Evolutionary conservation across 2,329 filamentous ascomycete genomes (phyloP), one percentile per base, ranked within the genome.

Genomic region (Paraphaeosphaeria minitans): DNA sequence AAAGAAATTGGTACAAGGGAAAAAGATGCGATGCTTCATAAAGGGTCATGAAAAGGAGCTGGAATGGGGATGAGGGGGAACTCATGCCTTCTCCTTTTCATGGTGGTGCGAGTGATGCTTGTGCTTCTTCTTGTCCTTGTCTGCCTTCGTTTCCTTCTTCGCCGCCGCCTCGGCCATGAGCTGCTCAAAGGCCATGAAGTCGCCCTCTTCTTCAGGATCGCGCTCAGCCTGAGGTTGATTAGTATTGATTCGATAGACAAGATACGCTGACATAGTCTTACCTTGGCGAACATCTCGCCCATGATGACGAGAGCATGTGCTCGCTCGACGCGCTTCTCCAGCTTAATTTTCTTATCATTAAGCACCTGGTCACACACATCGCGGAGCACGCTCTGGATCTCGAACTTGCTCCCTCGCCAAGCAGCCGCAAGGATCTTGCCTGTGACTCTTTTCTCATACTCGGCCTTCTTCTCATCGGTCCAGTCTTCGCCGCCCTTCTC

Each of bases 101-200:
- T 73, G 71, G 24, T 70, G 60, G 19, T 43, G 41, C 58, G 49
- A 52, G 24, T 68, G 68, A 51, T 68, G 64, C 64, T 69, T 68
- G 12, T 69, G 61, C 61, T 75, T 71, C 55, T 76, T 69, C 56
- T 75, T 70, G 59, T 83, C 78, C 61, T 83, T 80, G 71, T 94
- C 90, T 76, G 92, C 88, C 72, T 88, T 85, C 72, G 86, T 84
- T 66, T 95, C 92, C 80, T 97, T 97, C 85, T 98, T 98, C 55
- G 93, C 90, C 57, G 93, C 93, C 4, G 94, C 94, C 76, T 99
- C 95, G 52, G 95, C 93, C 78, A 99, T 96, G 56, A 99, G 88
- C 78, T 98, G 93, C 77, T 99, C 95, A 68, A 99, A 99, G 16
- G 94, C 93, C 87, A 99, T 96, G 79, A 96, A 98, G 72, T 98